Evolutionary conservation across 2,329 filamentous ascomycete genomes (phyloP), one percentile per base, ranked within the genome.

Genomic region (Hirsutella rhossiliensis): DNA sequence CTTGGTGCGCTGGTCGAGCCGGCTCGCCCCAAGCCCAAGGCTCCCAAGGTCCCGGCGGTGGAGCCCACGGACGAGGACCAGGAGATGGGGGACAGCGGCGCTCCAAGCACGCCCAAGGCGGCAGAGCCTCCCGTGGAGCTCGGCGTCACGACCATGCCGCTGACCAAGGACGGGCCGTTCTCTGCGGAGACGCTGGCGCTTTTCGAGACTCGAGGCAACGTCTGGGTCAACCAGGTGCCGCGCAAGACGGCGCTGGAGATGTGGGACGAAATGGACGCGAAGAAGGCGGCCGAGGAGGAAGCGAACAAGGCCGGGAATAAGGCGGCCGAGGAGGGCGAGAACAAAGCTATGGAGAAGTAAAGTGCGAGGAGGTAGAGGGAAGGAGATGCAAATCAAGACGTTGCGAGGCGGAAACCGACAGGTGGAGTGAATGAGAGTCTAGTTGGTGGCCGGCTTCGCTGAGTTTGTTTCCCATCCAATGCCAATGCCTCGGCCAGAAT

Each of bases 221-320:
- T 48, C 1, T 54, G 52, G 50, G 38, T 59, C 28, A 53, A 50
- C 5, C 38, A 44, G 17, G 9, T 15, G n/a, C 17, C n/a, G 7
- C 52, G 54, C 15, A 50, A 28, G 8, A 55, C 49, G 11, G 55
- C 57, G 12, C 43, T 62, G 11, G 55, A 59, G 12, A 50, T 55
- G 47, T 61, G 56, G 54, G 45, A 53, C 2, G 42, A 41, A 4
- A 4, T 29, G 18, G 42, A 46, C 29, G 42, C 30, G 11, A 42
- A 42, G 12, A 38, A 23, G 18, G 39, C 20, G 19, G 43, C 38
- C 23, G 40, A 37, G 23, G 39, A 30, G 13, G 19, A 20, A 38
- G 30, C 15, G 9, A 6, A 13, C n/a, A 8, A 38, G 19, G 34
- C 30, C 19, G 40, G n/a, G 18, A 28, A 42, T 38, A 39, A 44